phyloP scores from a whole-genome alignment of 2,329 filamentous ascomycete genomes.

The Cytospora piceae region DNA sequence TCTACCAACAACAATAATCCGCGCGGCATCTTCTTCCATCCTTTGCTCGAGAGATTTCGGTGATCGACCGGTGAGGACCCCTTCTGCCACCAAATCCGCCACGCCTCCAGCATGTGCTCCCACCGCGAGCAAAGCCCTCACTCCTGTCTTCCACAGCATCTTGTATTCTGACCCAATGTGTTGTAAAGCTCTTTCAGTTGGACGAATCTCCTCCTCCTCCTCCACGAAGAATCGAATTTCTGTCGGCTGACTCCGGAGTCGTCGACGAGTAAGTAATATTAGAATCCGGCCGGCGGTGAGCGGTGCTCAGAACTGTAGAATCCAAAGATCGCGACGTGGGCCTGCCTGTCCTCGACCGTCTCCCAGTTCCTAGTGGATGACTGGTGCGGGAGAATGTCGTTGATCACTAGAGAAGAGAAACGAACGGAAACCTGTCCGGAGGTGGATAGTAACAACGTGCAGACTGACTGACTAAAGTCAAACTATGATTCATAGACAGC shows the following conservation, averaged over 20 bases:
- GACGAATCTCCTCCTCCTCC: neutral
- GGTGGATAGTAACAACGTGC: slow-evolving; percentile 16
- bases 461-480: slow-evolving; percentile 15
- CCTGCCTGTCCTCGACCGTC: slow-evolving; percentile 22
- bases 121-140: slow-evolving; percentile 43
- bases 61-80: slow-evolving; percentile 33
- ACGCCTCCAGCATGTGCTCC: slow-evolving; percentile 42
- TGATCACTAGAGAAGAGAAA: slow-evolving; percentile 14
- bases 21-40: slow-evolving; percentile 36
- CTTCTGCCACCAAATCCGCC: slow-evolving; percentile 35
- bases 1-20: slow-evolving; percentile 32
- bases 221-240: slow-evolving; percentile 4
- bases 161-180: slow-evolving; percentile 29
- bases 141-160: slow-evolving; percentile 44
- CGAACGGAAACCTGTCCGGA: slow-evolving; percentile 27
- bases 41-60: slow-evolving; percentile 36
- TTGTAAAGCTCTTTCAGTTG: slow-evolving; percentile 11
- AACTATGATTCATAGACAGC: neutral
- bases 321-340: slow-evolving; percentile 6
- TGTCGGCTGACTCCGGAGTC: slow-evolving; percentile 3
- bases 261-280: slow-evolving; percentile 1
- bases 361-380: neutral
- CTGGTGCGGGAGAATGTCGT: slow-evolving; percentile 11
- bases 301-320: neutral
- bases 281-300: slow-evolving; percentile 25